phyloP scores from a whole-genome alignment of 176 grass and related monocot species.

The Bromus sterilis region DNA sequence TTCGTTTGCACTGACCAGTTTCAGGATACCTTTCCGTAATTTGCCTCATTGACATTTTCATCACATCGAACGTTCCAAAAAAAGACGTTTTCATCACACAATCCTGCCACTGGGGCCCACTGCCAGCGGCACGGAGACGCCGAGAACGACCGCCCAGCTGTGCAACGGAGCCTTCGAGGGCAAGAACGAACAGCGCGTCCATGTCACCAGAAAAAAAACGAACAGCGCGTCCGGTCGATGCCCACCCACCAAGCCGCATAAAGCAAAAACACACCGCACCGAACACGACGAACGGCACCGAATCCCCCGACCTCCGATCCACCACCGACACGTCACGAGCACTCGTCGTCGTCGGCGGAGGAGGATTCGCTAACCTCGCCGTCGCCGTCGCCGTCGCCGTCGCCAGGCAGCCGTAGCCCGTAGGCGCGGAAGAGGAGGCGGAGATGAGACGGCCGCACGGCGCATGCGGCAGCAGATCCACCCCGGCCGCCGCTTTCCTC shows the following conservation, averaged over 20 bases:
- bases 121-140: neutral
- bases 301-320: neutral
- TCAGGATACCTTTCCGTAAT: no score
- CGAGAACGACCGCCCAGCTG: conserved; percentile 26
- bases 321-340: neutral
- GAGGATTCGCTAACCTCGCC: no score
- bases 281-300: neutral
- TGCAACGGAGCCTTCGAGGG: conserved; percentile 15
- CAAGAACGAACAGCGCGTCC: neutral
- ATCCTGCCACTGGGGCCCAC: neutral
- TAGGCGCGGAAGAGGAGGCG: neutral
- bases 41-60: no score
- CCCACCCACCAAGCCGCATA: neutral
- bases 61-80: no score
- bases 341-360: neutral
- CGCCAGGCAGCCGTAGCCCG: neutral
- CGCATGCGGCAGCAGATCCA: conserved; percentile 25
- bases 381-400: no score
- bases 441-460: conserved; percentile 40
- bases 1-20: no score
- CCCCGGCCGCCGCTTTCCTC: conserved; percentile 16
- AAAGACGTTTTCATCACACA: no score
- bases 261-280: conserved; percentile 5
- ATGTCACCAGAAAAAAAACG: no score
- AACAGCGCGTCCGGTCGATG: neutral